Evolutionary conservation across 2,329 filamentous ascomycete species (phyloP), one percentile per base, ranked within the genome.

Genomic region (Diaporthe destruens): DNA sequence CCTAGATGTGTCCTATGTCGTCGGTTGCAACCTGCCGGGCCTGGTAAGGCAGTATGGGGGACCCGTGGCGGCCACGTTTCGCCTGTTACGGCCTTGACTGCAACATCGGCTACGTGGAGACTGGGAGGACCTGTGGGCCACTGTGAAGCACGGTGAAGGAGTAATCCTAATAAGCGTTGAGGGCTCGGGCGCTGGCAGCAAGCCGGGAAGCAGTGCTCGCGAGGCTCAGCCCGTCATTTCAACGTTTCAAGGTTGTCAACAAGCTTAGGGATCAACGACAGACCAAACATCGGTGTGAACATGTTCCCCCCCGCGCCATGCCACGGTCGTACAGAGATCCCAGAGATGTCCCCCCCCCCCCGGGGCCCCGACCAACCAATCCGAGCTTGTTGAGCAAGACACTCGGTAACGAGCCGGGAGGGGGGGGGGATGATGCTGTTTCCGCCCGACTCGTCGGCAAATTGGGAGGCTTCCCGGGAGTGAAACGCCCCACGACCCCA

Each of bases 401-500:
- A 66, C 47, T 66, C 61, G 61, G 47, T 12, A 53, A 47, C 61
- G 61, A 39, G 61, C 61, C 61, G 61, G 61, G 47, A 53, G 32
- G 39, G 57, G 39, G 57, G 39, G 47, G n/a, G 32, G 12, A 2
- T 32, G 61, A 65, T 29, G 59, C 44, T 53, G 61, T 39, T 49
- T 34, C 25, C 14, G n/a, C 61, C 25, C 61, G 61, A 53, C 61
- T 53, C 32, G 32, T n/a, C 61, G 32, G 47, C 61, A 39, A 53
- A 66, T 66, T 66, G 61, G 61, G 61, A 66, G 32, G 47, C 61
- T 66, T 65, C 61, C 61, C 61, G 44, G 61, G n/a, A 25, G 49
- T 51, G 61, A 51, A 36, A 65, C 61, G 44, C 44, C 47, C 44
- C 61, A 36, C 61, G 61, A 51, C 61, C 61, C 61, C 44, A 65